Conservation (phyloP, 1,284 basidiomycete genomes). For the Apiotrichum gracile region DNA sequence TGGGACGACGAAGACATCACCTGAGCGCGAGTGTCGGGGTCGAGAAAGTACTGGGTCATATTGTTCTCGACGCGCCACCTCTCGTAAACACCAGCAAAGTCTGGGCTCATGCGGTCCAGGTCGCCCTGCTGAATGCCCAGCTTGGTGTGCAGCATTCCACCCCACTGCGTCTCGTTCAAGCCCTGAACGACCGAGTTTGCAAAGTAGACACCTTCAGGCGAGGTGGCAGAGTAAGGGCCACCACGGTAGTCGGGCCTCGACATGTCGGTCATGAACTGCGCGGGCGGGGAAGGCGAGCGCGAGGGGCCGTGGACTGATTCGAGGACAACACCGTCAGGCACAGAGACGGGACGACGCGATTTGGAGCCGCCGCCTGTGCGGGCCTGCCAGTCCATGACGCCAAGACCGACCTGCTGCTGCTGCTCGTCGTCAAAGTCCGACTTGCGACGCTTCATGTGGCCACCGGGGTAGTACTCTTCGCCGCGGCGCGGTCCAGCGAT, state of each 20-base stretch:
- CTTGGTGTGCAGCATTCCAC: constrained; percentile 14
- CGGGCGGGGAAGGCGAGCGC: constrained; percentile 30
- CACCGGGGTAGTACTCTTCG: not conserved
- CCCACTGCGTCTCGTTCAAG: constrained; percentile 12
- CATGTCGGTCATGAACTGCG: constrained; percentile 14
- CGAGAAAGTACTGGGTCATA: constrained; percentile 20
- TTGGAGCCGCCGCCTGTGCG: not conserved
- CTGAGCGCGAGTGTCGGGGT: constrained; percentile 8
- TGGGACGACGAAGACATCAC: not conserved
- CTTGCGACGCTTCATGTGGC: constrained; percentile 27
- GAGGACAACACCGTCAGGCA: constrained; percentile 12
- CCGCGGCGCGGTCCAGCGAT: constrained; percentile 4
- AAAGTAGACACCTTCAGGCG: constrained; percentile 22
- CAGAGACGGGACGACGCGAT: constrained; percentile 25
- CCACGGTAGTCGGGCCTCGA: constrained; percentile 2
- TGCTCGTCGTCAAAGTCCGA: constrained; percentile 30
- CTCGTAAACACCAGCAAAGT: constrained; percentile 31
- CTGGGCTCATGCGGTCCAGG: constrained; percentile 27
- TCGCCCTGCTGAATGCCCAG: constrained; percentile 26
- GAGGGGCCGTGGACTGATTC: constrained; percentile 1
- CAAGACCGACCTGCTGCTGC: constrained; percentile 21
- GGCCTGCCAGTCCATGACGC: constrained; percentile 12
- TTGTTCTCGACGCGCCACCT: constrained; percentile 22
- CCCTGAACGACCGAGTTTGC: constrained; percentile 18
- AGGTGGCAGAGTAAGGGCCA: not conserved